Evolutionary conservation across 345 rosid genomes (phyloP), one percentile per base, ranked within the genome.

Genomic region (Heritiera littoralis): DNA sequence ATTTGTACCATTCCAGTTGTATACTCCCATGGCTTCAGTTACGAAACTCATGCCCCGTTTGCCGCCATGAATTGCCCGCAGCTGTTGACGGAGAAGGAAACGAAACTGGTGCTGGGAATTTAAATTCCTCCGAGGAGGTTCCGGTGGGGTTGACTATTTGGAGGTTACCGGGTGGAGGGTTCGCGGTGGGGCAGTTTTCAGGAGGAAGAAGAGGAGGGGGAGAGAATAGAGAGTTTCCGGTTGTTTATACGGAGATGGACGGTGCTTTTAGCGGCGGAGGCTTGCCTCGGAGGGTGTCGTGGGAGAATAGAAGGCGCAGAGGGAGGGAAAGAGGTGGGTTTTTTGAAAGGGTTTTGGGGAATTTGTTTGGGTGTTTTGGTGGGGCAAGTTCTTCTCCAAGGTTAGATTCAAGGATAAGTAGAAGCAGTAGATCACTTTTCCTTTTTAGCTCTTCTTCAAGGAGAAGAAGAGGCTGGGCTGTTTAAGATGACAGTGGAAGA

Each of bases 11-110:
- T 85, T 85, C 93, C 0, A 97, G 91, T 72, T 96, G 99, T 17
- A 96, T 96, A 32, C 90, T 96, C 30, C 98, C 99, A 0, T 96
- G 99, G 99, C 90, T 96, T 4, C 89, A 91, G 0, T 74, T 96
- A 64, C 84, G 98, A 1, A 96, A 94, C 74, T 96, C 99, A 0
- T 96, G 99, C 49, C 99, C 99, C 0, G 94, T 96, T 49, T 96
- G 98, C 78, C 94, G 99, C 28, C 94, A 92, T 20, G 98, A 96
- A 84, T 82, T 96, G 38, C 98, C 98, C 1, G 59, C 83, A 0
- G 91, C 79, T 7, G 87, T 63, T 18, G 23, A 9, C 4, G 64
- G 17, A 13, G 84, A 72, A 11, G 84, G 9, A 3, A 60, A 1
- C 2, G 52, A 67, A 28, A 41, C n/a, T 7, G 64, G 43, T 35